Base-by-base conservation (phyloP, 345 rosid species). In the Cardiospermum halicacabum region DNA sequence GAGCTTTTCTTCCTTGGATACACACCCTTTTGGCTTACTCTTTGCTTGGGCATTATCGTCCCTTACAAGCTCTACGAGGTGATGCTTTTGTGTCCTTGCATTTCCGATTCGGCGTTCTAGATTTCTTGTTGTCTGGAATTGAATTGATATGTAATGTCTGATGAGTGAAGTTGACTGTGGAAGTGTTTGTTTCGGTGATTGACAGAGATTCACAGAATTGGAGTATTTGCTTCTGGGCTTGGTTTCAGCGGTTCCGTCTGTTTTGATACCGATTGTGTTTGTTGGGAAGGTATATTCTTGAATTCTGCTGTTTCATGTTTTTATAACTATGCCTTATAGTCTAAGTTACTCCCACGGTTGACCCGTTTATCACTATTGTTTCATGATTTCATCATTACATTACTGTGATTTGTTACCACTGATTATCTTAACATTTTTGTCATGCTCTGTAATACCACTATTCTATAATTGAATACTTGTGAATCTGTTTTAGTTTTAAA, bases 11-110 rank as follows among this genome's bases (percentile, higher is more conserved):
- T 93, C 70, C 92, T 93, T 50, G 72, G 76, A 65, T 93, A 90
- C 70, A 90, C 98, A 70, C 98, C 97, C 0, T 93, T 93, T 64
- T 93, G 98, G 98, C 97, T 93, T 51, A 88, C 91, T 71, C 96
- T 93, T 31, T 81, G 78, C 40, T 72, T 90, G 64, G 98, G 98
- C 13, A 78, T 93, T 74, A 80, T 93, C 26, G 91, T 90, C 58
- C 98, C 97, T 11, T 93, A 73, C 78, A 88, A 86, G 76, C 92
- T 93, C 21, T 93, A 93, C 78, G 97, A 93, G 96, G 98, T 91
- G 39, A 25, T 19, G 11, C 16, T 21, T 51, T 51, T 22, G 26
- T 18, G 7, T 10, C 50, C 2, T 45, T 45, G 7, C 9, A 10
- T 18, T 47, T 47, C 8, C n/a, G 51, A 47, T 47, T 47, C 22